A percentile compares a stretch with the other conserved stretches of the same genome.
Conservation (phyloP, 2,329 filamentous ascomycete genomes). For the Colletotrichum orchidophilum region DNA sequence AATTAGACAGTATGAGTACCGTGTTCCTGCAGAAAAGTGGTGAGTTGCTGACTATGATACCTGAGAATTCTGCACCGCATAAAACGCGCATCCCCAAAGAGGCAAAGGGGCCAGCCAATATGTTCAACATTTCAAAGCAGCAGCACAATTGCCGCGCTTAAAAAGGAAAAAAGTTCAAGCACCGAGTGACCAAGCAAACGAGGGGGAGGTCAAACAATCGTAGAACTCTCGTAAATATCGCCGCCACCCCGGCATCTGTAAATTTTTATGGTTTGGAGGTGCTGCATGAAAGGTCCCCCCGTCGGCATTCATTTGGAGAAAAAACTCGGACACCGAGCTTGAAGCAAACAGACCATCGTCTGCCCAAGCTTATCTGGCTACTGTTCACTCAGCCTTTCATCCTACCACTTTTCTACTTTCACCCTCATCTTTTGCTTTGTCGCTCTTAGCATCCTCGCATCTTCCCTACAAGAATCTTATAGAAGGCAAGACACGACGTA, state of each 20-base stretch:
- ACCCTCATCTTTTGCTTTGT: neutral
- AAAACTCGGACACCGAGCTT: neutral
- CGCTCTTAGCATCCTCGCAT: neutral
- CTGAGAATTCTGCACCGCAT: slow-evolving; percentile 30
- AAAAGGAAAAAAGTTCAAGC: slow-evolving; percentile 1
- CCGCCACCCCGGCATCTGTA: neutral
- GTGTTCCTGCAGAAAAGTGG: slow-evolving; percentile 1
- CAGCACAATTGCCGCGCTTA: slow-evolving; percentile 26
- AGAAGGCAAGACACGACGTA: neutral
- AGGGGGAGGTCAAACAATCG: neutral
- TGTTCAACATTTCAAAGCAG: slow-evolving; percentile 23
- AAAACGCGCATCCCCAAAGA: slow-evolving; percentile 30
- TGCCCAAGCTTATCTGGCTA: neutral
- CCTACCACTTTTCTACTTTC: neutral
- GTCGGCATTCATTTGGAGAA: neutral
- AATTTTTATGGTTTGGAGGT: neutral
- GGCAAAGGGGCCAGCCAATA: slow-evolving; percentile 24
- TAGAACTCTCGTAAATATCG: neutral
- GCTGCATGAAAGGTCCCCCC: neutral
- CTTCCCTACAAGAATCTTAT: neutral
- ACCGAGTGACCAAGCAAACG: neutral
- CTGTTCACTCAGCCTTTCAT: neutral
- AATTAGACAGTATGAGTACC: neutral
- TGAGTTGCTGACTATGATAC: slow-evolving; percentile 3
- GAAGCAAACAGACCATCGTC: neutral